phyloP scores from a whole-genome alignment of 177 flowering plant genomes.

The Tripterygium wilfordii region DNA sequence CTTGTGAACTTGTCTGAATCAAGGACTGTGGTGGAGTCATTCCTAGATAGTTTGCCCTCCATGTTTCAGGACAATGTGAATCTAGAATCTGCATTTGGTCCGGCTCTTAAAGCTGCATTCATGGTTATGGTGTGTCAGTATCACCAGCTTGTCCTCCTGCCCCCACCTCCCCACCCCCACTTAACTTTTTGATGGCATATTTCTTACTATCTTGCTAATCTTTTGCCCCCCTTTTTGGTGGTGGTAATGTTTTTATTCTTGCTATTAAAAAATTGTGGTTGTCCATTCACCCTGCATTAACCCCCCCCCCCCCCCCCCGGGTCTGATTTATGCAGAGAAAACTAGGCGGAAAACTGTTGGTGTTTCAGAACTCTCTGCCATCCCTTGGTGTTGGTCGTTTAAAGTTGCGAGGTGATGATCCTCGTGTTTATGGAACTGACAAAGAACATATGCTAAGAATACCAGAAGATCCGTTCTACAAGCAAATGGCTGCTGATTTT shows the following conservation, averaged over 20 bases:
- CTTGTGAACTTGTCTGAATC: constrained; percentile 97
- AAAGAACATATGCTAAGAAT: constrained; percentile 73
- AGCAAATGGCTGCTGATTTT: constrained; percentile 98
- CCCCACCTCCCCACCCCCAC: too few species aligned
- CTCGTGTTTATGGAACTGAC: constrained; percentile 93
- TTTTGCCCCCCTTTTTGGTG: too few species aligned
- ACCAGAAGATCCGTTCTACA: constrained; percentile 94
- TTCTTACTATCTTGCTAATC: background rate
- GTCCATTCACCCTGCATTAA: constrained; percentile 3
- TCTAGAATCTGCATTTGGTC: constrained; percentile 98
- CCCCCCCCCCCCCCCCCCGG: background rate
- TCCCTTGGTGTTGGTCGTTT: constrained; percentile 94
- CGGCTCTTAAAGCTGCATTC: constrained; percentile 90
- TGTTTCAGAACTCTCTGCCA: constrained; percentile 84
- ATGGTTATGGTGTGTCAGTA: constrained; percentile 85
- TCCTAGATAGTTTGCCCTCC: constrained; percentile 87
- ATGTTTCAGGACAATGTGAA: constrained; percentile 86
- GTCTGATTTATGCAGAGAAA: constrained; percentile 47
- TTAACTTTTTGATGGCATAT: background rate
- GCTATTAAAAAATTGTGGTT: too few species aligned
- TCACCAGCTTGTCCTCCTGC: too few species aligned
- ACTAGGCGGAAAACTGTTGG: constrained; percentile 92
- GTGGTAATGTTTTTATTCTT: too few species aligned
- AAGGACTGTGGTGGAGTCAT: constrained; percentile 79
- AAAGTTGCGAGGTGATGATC: constrained; percentile 90